Evolutionary conservation across 2,329 filamentous ascomycete genomes (phyloP).

Genomic region (Stylonectria norvegica): DNA sequence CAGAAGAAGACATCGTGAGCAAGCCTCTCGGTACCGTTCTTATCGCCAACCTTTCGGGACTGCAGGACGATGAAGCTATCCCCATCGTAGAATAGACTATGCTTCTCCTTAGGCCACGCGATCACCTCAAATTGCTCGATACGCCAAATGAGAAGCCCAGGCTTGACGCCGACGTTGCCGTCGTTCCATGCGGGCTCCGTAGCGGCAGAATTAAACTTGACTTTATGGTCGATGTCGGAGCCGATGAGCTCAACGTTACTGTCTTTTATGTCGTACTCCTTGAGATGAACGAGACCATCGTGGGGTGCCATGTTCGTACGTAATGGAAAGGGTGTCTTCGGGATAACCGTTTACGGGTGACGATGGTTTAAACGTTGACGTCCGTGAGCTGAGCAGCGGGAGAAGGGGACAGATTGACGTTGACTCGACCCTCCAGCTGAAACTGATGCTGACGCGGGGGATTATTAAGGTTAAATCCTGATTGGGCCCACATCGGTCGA

Average conservation of each 20-base stretch:
- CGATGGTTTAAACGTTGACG: too few relatives aligned
- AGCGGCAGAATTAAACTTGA: constrained; percentile 64
- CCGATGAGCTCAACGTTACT: constrained; percentile 66
- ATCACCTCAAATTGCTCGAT: constrained; percentile 66
- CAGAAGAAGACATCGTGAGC: constrained; percentile 68
- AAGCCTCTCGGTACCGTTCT: constrained; percentile 43
- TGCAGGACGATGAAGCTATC: constrained; percentile 66
- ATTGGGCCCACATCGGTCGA: constrained; percentile 18
- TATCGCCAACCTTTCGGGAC: constrained; percentile 51
- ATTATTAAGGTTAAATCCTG: constrained; percentile 11
- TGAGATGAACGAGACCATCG: constrained; percentile 58
- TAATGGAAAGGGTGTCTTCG: too few relatives aligned
- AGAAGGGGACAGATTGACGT: neutral
- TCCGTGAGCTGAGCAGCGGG: too few relatives aligned
- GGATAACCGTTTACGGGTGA: too few relatives aligned
- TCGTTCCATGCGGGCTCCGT: constrained; percentile 67
- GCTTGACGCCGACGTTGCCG: constrained; percentile 47
- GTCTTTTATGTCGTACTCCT: constrained; percentile 65
- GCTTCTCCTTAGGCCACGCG: constrained; percentile 53
- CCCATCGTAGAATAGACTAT: constrained; percentile 63
- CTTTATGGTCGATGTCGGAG: constrained; percentile 60
- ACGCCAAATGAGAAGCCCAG: constrained; percentile 62
- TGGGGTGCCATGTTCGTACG: constrained; percentile 61
- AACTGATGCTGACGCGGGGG: constrained; percentile 21
- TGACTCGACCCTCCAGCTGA: constrained; percentile 5